These are phyloP conservation scores for Aspergillus pseudoterreus DNA, from an alignment of 2,329 filamentous ascomycete species.

Conservation along the genomic window DNA sequence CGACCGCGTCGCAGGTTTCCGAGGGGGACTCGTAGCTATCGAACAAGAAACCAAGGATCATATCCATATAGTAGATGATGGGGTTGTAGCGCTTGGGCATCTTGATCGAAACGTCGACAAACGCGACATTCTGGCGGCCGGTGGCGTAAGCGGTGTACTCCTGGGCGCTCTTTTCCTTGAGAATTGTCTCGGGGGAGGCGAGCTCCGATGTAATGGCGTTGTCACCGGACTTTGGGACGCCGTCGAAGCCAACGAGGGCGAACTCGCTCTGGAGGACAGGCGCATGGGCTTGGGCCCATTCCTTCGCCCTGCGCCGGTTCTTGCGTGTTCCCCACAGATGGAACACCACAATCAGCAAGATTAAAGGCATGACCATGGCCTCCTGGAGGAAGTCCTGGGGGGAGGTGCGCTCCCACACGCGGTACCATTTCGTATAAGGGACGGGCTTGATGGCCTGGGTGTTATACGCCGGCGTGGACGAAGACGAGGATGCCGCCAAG, in stretches of 20 bases:
- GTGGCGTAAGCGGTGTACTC: conserved; percentile 87
- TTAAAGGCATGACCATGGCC: conserved; percentile 72
- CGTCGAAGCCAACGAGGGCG: conserved; percentile 76
- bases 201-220: conserved; percentile 40
- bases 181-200: conserved; percentile 54
- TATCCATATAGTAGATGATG: conserved; percentile 62
- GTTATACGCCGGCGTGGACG: conserved; percentile 39
- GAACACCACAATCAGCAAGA: conserved; percentile 69
- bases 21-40: conserved; percentile 67
- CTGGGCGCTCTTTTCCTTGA: conserved; percentile 84
- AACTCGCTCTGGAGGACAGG: conserved; percentile 75
- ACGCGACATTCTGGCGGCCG: conserved; percentile 88
- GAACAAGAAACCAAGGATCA: conserved; percentile 68
- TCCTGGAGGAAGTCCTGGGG: conserved; percentile 83
- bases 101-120: conserved; percentile 78
- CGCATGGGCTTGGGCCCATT: conserved; percentile 74
- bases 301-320: conserved; percentile 75
- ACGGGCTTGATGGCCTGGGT: conserved; percentile 49
- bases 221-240: conserved; percentile 46
- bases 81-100: conserved; percentile 88
- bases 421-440: conserved; percentile 94
- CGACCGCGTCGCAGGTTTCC: conserved; percentile 71
- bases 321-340: conserved; percentile 76
- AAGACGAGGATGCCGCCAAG: conserved; percentile 36
- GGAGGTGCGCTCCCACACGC: conserved; percentile 85